These are phyloP conservation scores for Blastobotrys arbuscula DNA, from an alignment of 1,139 yeast genomes.

Conservation along the genomic window DNA sequence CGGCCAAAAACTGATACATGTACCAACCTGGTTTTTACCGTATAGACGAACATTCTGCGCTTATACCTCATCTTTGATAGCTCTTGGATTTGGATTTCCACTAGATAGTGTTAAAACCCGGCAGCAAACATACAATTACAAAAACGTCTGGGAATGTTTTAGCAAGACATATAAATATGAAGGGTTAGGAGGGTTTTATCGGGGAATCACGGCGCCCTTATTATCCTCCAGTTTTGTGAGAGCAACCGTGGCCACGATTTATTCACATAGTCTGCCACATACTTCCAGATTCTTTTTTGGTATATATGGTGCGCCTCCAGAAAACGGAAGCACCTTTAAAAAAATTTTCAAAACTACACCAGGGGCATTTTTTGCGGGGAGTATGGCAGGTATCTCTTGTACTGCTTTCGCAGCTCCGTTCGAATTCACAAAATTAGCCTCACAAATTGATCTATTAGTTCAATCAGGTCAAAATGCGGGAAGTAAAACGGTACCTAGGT, in stretches of 20 bases:
- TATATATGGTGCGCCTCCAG: conserved; percentile 20
- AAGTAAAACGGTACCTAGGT: conserved; percentile 16
- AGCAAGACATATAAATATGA: conserved; percentile 51
- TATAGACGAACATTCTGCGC: conserved; percentile 57
- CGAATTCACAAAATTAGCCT: conserved; percentile 75
- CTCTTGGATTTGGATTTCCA: conserved; percentile 77
- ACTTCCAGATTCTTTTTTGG: conserved; percentile 24
- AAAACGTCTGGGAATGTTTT: conserved; percentile 55
- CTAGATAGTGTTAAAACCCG: conserved; percentile 79
- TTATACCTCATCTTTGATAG: conserved; percentile 54
- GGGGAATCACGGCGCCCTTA: conserved; percentile 49
- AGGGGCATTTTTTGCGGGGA: conserved; percentile 60
- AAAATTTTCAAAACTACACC: conserved; percentile 52
- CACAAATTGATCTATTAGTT: conserved; percentile 53
- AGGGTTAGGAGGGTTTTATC: conserved; percentile 65
- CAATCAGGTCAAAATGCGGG: background rate
- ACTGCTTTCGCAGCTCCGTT: conserved; percentile 76
- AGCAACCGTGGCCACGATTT: conserved; percentile 52
- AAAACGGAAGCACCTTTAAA: conserved; percentile 12
- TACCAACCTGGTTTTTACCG: conserved; percentile 40
- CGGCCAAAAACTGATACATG: background rate
- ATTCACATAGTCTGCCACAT: conserved; percentile 51
- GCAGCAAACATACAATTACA: conserved; percentile 72
- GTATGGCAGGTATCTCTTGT: conserved; percentile 59
- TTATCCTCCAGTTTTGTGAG: conserved; percentile 26